Base-by-base conservation (phyloP, 148 eudicot genomes). In the Limonium bicolor region DNA sequence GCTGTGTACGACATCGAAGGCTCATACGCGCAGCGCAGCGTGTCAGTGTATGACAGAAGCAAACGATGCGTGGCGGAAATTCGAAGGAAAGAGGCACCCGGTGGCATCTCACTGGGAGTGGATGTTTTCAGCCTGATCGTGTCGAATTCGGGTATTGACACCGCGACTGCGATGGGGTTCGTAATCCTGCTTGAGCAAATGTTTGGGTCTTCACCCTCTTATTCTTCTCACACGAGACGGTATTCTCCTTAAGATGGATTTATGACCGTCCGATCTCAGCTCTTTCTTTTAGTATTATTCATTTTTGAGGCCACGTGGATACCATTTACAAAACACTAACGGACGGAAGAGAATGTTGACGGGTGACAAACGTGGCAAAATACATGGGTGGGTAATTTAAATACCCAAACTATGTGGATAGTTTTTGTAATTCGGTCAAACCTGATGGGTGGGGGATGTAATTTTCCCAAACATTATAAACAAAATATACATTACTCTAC, bases 181-280 rank as follows among this genome's bases (percentile, higher is more conserved):
- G 86, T 82, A 10, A 67, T 82, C 32, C 50, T 82, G 1, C 75
- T 82, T 2, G 94, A 82, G 20, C 80, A 67, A 57, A 82, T 82
- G 94, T 82, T 64, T 50, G 74, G 77, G 18, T 72, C 74, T 3
- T 41, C 45, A 9, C 23, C 45, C 6, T 19, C 43, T 0, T 39
- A 22, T 8, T 64, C 65, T 4, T 20, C 45, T n/a, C n/a, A n/a
- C n/a, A n/a, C 9, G 20, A 43, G 16, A 13, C 30, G 48, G 20
- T 6, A 5, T 4, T 20, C 13, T 40, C 26, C 12, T 20, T 40
- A 15, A 40, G n/a, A n/a, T n/a, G n/a, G n/a, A n/a, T n/a, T n/a
- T n/a, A n/a, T n/a, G n/a, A n/a, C n/a, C n/a, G n/a, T n/a, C n/a
- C n/a, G n/a, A n/a, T n/a, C n/a, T n/a, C n/a, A n/a, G n/a, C n/a